Evolutionary conservation across 495 filamentous ascomycete species (phyloP).

Genomic region (Acidomyces sp.): DNA sequence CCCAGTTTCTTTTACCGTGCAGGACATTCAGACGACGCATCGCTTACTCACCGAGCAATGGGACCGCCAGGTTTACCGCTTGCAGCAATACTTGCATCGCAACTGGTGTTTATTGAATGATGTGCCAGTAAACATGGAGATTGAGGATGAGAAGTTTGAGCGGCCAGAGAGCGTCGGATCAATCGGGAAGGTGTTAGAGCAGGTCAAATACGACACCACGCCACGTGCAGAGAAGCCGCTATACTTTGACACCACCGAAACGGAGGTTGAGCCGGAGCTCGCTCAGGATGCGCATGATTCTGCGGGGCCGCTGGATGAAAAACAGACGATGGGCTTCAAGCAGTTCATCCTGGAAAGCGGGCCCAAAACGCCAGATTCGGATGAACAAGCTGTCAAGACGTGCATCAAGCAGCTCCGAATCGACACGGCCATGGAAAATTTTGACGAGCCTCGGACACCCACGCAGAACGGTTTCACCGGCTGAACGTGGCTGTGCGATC

Average conservation of each 20-base stretch:
- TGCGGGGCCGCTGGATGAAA: constrained; percentile 1
- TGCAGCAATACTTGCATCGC: constrained; percentile 46
- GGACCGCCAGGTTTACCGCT: constrained; percentile 44
- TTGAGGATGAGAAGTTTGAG: constrained; percentile 29
- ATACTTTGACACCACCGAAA: constrained; percentile 16
- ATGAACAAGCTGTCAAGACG: constrained; percentile 4
- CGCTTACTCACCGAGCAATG: constrained; percentile 47
- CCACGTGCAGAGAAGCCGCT: constrained; percentile 26
- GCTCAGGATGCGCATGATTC: background rate
- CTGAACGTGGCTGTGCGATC: background rate
- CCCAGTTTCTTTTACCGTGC: constrained; percentile 19
- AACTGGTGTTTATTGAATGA: constrained; percentile 47
- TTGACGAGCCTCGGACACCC: constrained; percentile 10
- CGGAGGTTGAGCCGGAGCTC: background rate
- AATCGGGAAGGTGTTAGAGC: constrained; percentile 26
- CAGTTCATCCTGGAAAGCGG: constrained; percentile 12
- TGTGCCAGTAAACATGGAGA: constrained; percentile 22
- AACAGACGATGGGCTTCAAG: constrained; percentile 12
- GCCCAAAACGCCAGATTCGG: constrained; percentile 6
- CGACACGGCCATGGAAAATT: background rate
- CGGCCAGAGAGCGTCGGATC: constrained; percentile 22
- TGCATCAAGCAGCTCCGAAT: constrained; percentile 12
- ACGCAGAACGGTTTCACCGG: constrained; percentile 7
- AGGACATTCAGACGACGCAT: constrained; percentile 34
- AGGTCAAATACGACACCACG: constrained; percentile 27